Base-by-base conservation (phyloP, 2,329 filamentous ascomycete genomes). In the Hypoxylon sp. region DNA sequence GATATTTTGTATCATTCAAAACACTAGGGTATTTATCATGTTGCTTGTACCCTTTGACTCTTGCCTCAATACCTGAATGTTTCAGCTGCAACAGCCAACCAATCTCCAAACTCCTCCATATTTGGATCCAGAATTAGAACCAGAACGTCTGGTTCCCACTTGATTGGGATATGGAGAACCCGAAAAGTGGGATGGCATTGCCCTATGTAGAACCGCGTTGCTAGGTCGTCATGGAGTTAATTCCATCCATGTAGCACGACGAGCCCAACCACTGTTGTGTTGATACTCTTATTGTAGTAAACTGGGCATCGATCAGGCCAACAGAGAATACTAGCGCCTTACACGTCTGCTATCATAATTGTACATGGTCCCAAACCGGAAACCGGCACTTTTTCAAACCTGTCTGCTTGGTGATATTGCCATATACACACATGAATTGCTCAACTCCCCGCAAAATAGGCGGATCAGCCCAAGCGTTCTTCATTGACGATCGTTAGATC, bases 221-320 rank as follows among this genome's bases (percentile, higher is more conserved):
- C n/a, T n/a, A n/a, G n/a, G n/a, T n/a, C n/a, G n/a, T n/a, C n/a
- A n/a, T n/a, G n/a, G n/a, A n/a, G n/a, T n/a, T 37, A 25, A 7
- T 27, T 49, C 17, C 12, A 31, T 32, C 13, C 34, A n/a, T 19
- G 25, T 37, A 27, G 43, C 21, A 45, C 30, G 16, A n/a, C 7
- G 15, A 29, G 44, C 43, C 51, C 38, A 50, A 58, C 44, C 11
- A 21, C 16, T 27, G 31, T 40, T 29, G 7, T 43, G 15, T 29
- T 15, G n/a, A 35, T 12, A 29, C 15, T 27, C 21, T 3, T 26
- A 6, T 36, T 15, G 15, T 30, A 9, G 7, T 16, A 34, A 26
- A 43, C 47, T 52, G 48, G 51, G 47, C 47, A 58, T 46, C 36
- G 15, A 55, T 58, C 19, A 41, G 55, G 55, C 36, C 31, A 50